Percentiles rank a stretch among this genome's conserved stretches.
phyloP scores from a whole-genome alignment of 164 flowering plant genomes.

The Macadamia integrifolia region DNA sequence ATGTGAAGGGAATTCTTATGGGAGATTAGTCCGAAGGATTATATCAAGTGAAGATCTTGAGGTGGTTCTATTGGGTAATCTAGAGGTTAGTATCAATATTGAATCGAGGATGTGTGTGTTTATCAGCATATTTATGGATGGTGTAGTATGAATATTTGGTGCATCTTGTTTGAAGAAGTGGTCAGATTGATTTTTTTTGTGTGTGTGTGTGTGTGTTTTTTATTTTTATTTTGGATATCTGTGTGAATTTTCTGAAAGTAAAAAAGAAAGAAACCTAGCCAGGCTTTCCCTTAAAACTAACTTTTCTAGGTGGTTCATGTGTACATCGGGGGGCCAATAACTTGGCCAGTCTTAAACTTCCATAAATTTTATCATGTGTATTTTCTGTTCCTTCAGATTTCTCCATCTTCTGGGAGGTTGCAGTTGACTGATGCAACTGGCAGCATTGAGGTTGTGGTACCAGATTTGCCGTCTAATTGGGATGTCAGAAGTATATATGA shows the following conservation, averaged over 20 bases:
- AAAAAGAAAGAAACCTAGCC: no score
- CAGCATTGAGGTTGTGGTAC: conserved; percentile 62
- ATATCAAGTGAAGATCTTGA: conserved; percentile 54
- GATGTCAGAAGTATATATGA: conserved; percentile 42
- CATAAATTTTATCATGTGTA: background rate
- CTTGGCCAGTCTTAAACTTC: background rate
- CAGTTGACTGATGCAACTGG: conserved; percentile 83
- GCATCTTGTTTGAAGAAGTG: no score
- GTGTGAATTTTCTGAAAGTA: no score
- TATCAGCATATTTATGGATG: no score
- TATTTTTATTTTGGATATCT: no score
- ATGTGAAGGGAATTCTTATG: conserved; percentile 27
- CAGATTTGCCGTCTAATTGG: conserved; percentile 56
- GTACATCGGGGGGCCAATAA: background rate
- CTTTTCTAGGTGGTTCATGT: background rate
- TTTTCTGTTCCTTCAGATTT: conserved; percentile 35
- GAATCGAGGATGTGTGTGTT: no score
- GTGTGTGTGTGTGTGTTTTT: no score
- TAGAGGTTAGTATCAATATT: conserved; percentile 48
- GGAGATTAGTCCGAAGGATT: conserved; percentile 34
- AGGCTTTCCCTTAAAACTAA: background rate
- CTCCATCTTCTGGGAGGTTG: conserved; percentile 65
- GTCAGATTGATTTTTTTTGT: no score
- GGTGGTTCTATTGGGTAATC: conserved; percentile 52
- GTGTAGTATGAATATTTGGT: no score